Base-by-base conservation (phyloP, 148 eudicot species). In the Camellia sinensis region DNA sequence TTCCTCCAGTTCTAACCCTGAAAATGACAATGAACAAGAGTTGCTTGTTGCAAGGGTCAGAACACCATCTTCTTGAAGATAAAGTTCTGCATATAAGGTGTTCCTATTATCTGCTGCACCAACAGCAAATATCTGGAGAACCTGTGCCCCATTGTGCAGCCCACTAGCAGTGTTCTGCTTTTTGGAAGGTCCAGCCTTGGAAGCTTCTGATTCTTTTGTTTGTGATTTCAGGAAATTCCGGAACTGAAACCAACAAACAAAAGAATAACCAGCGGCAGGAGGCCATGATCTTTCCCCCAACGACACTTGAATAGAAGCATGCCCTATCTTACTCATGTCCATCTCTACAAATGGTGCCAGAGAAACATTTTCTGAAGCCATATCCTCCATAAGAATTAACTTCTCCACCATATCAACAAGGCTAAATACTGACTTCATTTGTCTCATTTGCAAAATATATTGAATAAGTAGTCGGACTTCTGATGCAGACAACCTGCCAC, bases 261-360 rank as follows among this genome's bases (percentile, higher is more conserved):
- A 97, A 73, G 99, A 94, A 89, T 97, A 97, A 82, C 99, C 99
- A 60, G 99, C 99, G 82, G 91, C 94, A 70, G 99, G 99, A 84
- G 99, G 99, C 99, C 99, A 97, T 69, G 99, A 92, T 81, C 99
- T 89, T 85, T 97, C 99, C 76, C 99, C 99, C 48, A 97, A 81
- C 56, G 99, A 90, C 54, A 97, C 99, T 84, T 94, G 98, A 76
- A 94, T 88, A 64, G 94, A 91, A 78, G 97, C 98, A 92, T 94
- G 94, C 45, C 99, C 99, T 50, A 87, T 79, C 90, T 92, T 97
- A 84, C 90, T 90, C 98, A 92, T 94, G 90, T 92, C 94, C 97
- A 97, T 94, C 85, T 92, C 95, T 22, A 94, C 89, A 87, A 92
- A 97, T 13, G 99, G 98, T 76, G 98, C 99, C 78, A 94, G 86